These are phyloP conservation scores for Xerocomus minutiporus DNA, from an alignment of 1,284 basidiomycete genomes.

Conservation along the genomic window DNA sequence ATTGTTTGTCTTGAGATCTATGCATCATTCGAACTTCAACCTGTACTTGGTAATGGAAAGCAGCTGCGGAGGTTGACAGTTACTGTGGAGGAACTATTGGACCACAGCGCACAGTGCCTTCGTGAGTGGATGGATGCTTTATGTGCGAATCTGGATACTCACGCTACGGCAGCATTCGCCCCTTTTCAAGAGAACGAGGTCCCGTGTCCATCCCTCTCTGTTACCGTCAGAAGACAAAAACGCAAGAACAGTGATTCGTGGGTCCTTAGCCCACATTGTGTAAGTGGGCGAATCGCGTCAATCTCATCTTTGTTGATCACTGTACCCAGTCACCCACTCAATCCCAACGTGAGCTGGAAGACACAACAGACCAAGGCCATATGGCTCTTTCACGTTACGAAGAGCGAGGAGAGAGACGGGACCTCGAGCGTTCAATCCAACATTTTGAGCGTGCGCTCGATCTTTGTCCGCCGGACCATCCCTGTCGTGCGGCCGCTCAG, in stretches of 20 bases:
- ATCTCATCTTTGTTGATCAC: background rate
- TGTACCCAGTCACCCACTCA: background rate
- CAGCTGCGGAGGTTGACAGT: background rate
- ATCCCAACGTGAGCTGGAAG: background rate
- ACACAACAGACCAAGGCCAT: constrained; percentile 4
- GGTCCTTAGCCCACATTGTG: background rate
- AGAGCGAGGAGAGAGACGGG: background rate
- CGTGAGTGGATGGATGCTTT: background rate
- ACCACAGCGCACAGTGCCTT: background rate
- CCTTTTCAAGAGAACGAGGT: background rate
- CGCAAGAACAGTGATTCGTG: background rate
- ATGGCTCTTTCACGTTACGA: background rate
- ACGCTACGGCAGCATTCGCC: background rate
- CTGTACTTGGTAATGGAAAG: constrained; percentile 5
- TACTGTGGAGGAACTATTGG: constrained; percentile 5
- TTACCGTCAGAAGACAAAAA: background rate
- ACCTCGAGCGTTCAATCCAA: constrained; percentile 9
- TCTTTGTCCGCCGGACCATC: constrained; percentile 11
- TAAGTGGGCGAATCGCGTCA: background rate
- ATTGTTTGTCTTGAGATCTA: constrained; percentile 2
- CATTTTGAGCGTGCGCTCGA: constrained; percentile 10
- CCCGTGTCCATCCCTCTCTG: constrained; percentile 3
- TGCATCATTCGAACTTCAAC: constrained; percentile 10
- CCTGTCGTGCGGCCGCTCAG: constrained; percentile 9
- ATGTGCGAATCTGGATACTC: background rate